phyloP scores from a whole-genome alignment of 176 grass and related monocot species.

The Chloris gayana region DNA sequence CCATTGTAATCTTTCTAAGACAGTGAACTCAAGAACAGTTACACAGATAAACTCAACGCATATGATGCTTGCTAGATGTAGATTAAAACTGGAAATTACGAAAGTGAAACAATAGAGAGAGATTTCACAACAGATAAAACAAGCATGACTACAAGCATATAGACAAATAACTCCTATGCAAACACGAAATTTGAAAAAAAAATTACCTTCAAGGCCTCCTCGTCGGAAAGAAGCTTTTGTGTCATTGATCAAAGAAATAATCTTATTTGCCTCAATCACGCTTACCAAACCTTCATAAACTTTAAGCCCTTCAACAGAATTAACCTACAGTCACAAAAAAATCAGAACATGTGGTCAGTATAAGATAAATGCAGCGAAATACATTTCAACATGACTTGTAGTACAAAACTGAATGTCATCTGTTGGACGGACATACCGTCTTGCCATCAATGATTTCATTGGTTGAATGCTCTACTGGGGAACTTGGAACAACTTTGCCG shows the following conservation, averaged over 20 bases:
- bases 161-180: not conserved
- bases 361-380: not conserved
- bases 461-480: conserved; percentile 53
- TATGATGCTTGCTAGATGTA: conserved; percentile 22
- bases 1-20: not conserved
- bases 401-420: not conserved
- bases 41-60: not conserved
- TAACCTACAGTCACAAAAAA: conserved; percentile 53
- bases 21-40: not conserved
- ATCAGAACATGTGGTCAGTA: conserved; percentile 14
- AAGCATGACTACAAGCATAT: not conserved
- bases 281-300: conserved; percentile 81
- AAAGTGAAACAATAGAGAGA: conserved; percentile 8
- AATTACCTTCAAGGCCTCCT: conserved; percentile 70
- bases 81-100: not conserved
- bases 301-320: conserved; percentile 93
- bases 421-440: conserved; percentile 31
- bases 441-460: conserved; percentile 76
- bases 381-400: conserved; percentile 8
- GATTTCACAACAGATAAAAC: not conserved
- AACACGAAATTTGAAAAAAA: conserved; percentile 5
- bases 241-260: conserved; percentile 79
- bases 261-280: conserved; percentile 50
- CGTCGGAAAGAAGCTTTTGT: conserved; percentile 62
- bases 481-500: conserved; percentile 30